These are phyloP conservation scores for Lanmaoa pseudosensibilis DNA, from an alignment of 768 basidiomycete species.

Conservation along the genomic window DNA sequence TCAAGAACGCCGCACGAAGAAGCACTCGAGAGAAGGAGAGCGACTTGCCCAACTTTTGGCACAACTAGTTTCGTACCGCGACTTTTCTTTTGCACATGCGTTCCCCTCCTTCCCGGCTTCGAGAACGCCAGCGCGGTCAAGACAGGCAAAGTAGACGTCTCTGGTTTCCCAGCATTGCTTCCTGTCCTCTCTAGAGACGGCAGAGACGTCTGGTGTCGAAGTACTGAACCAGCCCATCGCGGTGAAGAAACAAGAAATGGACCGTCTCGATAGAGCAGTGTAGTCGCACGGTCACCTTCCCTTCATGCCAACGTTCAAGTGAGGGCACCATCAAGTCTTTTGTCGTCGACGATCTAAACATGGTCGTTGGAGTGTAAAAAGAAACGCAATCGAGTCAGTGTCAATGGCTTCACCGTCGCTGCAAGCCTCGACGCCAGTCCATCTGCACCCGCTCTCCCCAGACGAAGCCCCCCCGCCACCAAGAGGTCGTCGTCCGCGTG, in stretches of 20 bases:
- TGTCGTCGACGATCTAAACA: constrained; percentile 1
- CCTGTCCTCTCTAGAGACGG: constrained; percentile 61
- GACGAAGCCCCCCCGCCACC: constrained; percentile 45
- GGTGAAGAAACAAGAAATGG: neutral
- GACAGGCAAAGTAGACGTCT: constrained; percentile 83
- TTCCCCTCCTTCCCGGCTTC: constrained; percentile 72
- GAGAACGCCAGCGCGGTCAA: constrained; percentile 66
- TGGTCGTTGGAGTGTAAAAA: constrained; percentile 9
- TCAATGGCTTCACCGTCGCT: constrained; percentile 29
- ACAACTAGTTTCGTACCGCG: constrained; percentile 67
- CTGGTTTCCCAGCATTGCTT: constrained; percentile 83
- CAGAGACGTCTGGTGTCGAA: constrained; percentile 38
- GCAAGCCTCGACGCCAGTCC: constrained; percentile 52
- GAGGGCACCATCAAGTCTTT: neutral
- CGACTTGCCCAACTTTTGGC: constrained; percentile 85
- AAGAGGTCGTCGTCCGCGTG: constrained; percentile 50
- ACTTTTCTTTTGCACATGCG: constrained; percentile 58
- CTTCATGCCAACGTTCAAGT: neutral
- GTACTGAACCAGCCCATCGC: constrained; percentile 39
- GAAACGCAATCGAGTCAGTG: neutral
- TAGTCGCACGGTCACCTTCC: constrained; percentile 15
- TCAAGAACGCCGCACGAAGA: constrained; percentile 3
- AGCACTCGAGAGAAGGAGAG: neutral
- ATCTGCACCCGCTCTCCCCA: constrained; percentile 70
- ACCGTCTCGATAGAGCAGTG: constrained; percentile 6